Evolutionary conservation across 352 stramenopile genomes (phyloP), one percentile per base, ranked within the genome.

Genomic region (Globisporangium cylindrosporum): DNA sequence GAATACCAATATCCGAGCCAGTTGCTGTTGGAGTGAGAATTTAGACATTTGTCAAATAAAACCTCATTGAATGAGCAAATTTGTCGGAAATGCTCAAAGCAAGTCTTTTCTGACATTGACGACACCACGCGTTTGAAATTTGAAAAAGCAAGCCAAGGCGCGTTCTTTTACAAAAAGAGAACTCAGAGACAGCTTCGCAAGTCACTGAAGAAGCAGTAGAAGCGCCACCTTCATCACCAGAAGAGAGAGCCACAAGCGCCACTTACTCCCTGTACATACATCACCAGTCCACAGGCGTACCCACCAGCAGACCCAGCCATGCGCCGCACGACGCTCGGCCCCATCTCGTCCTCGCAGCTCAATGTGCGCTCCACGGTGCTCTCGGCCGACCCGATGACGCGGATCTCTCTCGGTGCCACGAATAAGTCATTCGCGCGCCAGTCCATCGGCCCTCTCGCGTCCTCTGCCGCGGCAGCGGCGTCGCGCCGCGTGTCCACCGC

Each of bases 281-380:
- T 6, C 27, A 22, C 9, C 24, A 14, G 15, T 15, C 15, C 14
- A 41, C 8, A 43, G n/a, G 4, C 9, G 36, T 38, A 53, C 7
- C 36, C 51, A 53, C 22, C 36, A 56, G 32, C 24, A 48, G 34
- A 24, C 18, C 22, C 32, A 55, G 69, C 34, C 24, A 95, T 95
- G 88, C 82, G 88, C 53, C 88, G 88, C 73, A 95, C 86, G 74
- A 95, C 88, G 67, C 82, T 95, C 66, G 88, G 86, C 9, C 82
- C 88, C 57, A 87, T 93, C 66, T 92, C 84, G 56, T 94, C 88
- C 66, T 93, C 88, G 69, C 88, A 94, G 80, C 83, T 93, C 58
- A 95, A 95, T 72, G 69, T 76, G 41, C 81, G 84, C 27, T 75
- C 77, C 9, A 74, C 57, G 7, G 71, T 73, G 56, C 72, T 88